Percentiles rank a stretch among this genome's conserved stretches.
These are phyloP conservation scores for Alternaria sp. DNA, from an alignment of 2,329 filamentous ascomycete species.

Conservation along the genomic window DNA sequence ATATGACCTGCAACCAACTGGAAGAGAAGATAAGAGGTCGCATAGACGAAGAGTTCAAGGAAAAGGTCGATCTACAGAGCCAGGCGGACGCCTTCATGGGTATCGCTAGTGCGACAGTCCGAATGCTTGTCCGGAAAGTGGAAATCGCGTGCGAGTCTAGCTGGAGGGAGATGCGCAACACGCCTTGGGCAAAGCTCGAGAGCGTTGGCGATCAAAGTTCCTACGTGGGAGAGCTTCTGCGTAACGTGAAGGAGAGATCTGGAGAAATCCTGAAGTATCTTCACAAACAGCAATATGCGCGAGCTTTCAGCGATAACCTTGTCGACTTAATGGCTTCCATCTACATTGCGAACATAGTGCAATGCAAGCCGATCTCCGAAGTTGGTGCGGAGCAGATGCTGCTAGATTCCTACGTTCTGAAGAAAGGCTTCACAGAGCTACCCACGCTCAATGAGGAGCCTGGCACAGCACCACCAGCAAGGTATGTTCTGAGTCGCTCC, in stretches of 20 bases:
- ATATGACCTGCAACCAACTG: constrained; percentile 87
- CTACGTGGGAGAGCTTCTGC: constrained; percentile 83
- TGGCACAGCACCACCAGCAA: constrained; percentile 63
- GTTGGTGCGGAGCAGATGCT: constrained; percentile 98
- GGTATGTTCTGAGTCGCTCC: constrained; percentile 33
- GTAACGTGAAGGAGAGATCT: constrained; percentile 72
- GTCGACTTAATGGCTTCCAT: constrained; percentile 82
- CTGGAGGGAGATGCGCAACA: constrained; percentile 98
- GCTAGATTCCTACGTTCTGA: constrained; percentile 89
- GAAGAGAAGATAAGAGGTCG: constrained; percentile 93
- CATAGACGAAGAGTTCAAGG: constrained; percentile 78
- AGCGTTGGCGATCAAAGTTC: constrained; percentile 91
- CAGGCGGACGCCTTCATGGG: constrained; percentile 96
- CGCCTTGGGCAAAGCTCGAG: constrained; percentile 92
- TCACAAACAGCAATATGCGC: constrained; percentile 89
- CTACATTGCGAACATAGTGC: constrained; percentile 84
- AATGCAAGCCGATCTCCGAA: constrained; percentile 89
- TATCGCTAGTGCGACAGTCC: constrained; percentile 85
- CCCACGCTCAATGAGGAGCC: constrained; percentile 65
- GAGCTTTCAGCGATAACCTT: constrained; percentile 95
- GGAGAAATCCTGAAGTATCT: constrained; percentile 78
- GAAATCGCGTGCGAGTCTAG: constrained; percentile 82
- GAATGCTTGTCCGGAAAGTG: constrained; percentile 82
- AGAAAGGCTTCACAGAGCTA: constrained; percentile 76
- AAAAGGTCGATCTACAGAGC: constrained; percentile 82